A percentile compares a stretch with the other conserved stretches of the same genome.
phyloP scores from a whole-genome alignment of 2,329 filamentous ascomycete species.

The Aureobasidium melanogenum region DNA sequence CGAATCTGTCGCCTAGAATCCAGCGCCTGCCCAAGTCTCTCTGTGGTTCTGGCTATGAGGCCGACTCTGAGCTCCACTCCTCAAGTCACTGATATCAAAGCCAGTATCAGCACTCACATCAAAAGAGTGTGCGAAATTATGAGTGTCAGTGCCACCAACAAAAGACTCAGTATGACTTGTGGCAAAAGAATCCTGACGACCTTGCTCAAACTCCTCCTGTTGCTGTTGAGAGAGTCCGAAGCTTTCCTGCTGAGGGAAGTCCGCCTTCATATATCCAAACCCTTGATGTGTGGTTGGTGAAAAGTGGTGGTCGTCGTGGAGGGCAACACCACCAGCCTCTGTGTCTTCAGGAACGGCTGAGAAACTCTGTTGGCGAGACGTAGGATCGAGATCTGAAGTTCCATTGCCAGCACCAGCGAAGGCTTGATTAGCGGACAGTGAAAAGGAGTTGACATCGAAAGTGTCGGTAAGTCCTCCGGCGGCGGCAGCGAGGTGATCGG shows the following conservation, averaged over 20 bases:
- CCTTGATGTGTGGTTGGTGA: neutral
- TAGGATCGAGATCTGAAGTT: neutral
- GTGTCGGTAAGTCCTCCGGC: neutral
- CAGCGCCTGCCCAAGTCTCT: neutral
- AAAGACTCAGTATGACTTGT: neutral
- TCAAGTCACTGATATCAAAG: neutral
- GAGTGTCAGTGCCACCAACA: neutral
- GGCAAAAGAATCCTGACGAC: neutral
- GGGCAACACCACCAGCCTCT: neutral
- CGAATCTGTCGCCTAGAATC: neutral
- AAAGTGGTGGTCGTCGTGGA: neutral
- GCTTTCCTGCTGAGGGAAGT: neutral
- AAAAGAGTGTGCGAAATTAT: neutral
- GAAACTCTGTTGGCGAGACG: neutral
- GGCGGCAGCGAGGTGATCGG: neutral
- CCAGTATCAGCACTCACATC: neutral
- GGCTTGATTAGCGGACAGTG: neutral
- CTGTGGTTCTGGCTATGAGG: neutral
- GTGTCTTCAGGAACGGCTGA: neutral
- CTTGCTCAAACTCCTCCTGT: neutral
- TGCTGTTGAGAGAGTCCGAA: neutral
- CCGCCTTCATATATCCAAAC: neutral
- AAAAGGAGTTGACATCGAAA: neutral
- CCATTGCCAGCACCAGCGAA: neutral
- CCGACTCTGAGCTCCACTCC: neutral